Evolutionary conservation across 306 rosid species (phyloP), one percentile per base, ranked within the genome.

Genomic region (Inga leiocalycina): DNA sequence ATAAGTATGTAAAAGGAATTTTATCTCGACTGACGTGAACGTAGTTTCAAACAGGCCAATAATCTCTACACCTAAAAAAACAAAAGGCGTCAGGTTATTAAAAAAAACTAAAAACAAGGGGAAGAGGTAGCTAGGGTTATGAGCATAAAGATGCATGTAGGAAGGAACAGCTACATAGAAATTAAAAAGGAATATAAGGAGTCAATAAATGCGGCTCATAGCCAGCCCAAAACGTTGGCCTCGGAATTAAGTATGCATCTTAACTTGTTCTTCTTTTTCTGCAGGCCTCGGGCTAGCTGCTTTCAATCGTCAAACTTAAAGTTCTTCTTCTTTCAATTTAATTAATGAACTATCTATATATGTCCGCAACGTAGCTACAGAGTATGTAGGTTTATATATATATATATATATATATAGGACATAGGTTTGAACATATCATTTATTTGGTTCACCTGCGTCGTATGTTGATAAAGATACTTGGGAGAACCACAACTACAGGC

Each of bases 121-220:
- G 20, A 17, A 13, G 20, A 51, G 2, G 20, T 51, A 52, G 61
- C 61, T 54, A 54, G 61, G 61, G 61, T 54, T 54, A 7, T 56
- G 64, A 17, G 22, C 17, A 54, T 17, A 6, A 17, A 6, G 24
- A 15, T 52, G 30, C 30, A 27, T 27, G 22, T 52, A 52, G 22
- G 61, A 52, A 52, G 20, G 22, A 52, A 19, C 22, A 52, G 9
- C 61, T 17, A 54, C 22, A 52, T 17, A 6, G 10, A 17, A 54
- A 54, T 54, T 51, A 51, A 51, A 51, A 13, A 15, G 17, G 5
- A 3, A 32, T 32, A 0, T 15, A 17, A 14, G 88, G 84, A 88
- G 93, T 91, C 95, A 91, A 88, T 74, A 87, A 83, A 39, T 91
- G 91, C 95, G 95, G 93, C 95, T 78, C 37, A 62, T 6, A 11